Evolutionary conservation across 164 flowering plant genomes (phyloP).

Genomic region (Tinospora cordifolia): DNA sequence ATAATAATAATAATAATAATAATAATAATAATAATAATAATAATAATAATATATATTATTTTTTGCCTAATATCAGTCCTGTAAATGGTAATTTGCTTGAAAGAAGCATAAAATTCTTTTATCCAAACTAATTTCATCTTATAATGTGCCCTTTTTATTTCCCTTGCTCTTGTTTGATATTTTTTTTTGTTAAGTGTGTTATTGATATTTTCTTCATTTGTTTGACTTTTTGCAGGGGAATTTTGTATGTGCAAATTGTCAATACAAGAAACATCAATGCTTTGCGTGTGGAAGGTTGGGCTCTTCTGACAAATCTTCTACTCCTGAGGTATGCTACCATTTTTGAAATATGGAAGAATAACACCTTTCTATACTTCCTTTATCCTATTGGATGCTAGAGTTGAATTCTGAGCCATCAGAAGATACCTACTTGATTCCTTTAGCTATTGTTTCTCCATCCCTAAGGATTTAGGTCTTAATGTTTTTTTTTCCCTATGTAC

Average conservation of each 20-base stretch:
- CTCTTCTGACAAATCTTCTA: conserved; percentile 54
- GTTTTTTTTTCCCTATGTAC: too few species aligned
- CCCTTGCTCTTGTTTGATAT: background rate
- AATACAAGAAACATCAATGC: conserved; percentile 65
- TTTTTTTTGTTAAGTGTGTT: background rate
- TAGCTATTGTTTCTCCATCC: background rate
- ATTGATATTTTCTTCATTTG: background rate
- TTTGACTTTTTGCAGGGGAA: background rate
- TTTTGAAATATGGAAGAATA: background rate
- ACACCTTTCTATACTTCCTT: background rate
- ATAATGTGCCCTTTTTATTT: background rate
- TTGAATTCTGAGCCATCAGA: background rate
- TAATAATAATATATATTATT: too few species aligned
- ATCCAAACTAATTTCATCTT: too few species aligned
- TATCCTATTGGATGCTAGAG: background rate
- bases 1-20: too few species aligned
- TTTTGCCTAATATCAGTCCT: too few species aligned
- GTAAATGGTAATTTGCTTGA: too few species aligned
- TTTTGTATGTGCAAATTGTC: conserved; percentile 65
- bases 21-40: too few species aligned
- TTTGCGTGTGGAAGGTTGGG: conserved; percentile 75
- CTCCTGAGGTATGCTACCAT: conserved; percentile 62
- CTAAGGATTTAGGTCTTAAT: too few species aligned
- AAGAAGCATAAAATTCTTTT: too few species aligned
- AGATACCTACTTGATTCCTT: too few species aligned